These are phyloP conservation scores for Ogataea dorogensis DNA, from an alignment of 805 yeast genomes.

Conservation along the genomic window DNA sequence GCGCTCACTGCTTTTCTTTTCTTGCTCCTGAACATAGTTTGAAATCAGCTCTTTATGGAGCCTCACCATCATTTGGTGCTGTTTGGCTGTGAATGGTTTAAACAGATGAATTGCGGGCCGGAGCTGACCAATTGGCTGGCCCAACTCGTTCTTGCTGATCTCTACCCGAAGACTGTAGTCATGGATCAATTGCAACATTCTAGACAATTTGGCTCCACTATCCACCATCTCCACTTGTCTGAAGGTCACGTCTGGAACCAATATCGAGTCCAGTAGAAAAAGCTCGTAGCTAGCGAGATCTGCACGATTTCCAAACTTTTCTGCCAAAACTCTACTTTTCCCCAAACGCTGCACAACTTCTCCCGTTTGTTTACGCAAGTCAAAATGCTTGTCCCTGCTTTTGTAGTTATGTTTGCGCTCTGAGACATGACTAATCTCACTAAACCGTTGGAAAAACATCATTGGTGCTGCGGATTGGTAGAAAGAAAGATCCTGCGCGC, in stretches of 20 bases:
- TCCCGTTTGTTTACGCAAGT: conserved; percentile 34
- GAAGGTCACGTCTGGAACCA: conserved; percentile 19
- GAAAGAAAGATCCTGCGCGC: conserved; percentile 32
- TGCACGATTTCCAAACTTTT: conserved; percentile 32
- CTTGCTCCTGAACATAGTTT: conserved; percentile 12
- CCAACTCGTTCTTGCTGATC: conserved; percentile 9
- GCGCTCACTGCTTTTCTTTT: conserved; percentile 7
- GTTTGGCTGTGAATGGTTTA: conserved; percentile 5
- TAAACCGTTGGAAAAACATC: conserved; percentile 62
- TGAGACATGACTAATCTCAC: conserved; percentile 48
- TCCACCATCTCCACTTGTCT: conserved; percentile 14
- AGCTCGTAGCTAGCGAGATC: conserved; percentile 29
- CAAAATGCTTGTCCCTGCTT: conserved; percentile 41
- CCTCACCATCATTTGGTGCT: conserved; percentile 13
- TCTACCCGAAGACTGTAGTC: conserved; percentile 18
- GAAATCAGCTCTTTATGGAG: conserved; percentile 18
- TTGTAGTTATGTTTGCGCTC: conserved; percentile 21
- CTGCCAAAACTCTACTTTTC: neutral
- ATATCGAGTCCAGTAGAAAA: conserved; percentile 14
- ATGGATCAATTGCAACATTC: conserved; percentile 15
- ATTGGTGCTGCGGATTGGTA: conserved; percentile 59
- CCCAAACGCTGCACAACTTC: conserved; percentile 35
- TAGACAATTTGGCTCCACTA: conserved; percentile 14
- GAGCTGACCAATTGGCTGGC: conserved; percentile 8
- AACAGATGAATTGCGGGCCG: conserved; percentile 18